A percentile compares a stretch with the other conserved stretches of the same genome.
Evolutionary conservation across 805 yeast species (phyloP).

Genomic region (Ogataea polymorpha): DNA sequence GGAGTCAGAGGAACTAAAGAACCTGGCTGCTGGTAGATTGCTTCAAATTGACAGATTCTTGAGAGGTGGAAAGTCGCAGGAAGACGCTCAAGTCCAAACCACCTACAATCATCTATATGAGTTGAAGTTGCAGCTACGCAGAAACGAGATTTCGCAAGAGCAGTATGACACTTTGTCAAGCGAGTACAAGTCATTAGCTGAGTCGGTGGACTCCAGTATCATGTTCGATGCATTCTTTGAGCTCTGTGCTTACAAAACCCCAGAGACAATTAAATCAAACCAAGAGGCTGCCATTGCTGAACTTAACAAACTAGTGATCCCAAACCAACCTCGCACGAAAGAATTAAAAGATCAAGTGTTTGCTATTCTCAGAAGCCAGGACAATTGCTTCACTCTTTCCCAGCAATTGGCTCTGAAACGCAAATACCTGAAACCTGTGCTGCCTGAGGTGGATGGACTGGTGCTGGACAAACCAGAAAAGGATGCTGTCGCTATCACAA

Average conservation of each 20-base stretch:
- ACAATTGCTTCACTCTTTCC: constrained; percentile 34
- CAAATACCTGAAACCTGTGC: constrained; percentile 51
- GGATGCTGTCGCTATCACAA: constrained; percentile 46
- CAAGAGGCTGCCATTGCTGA: constrained; percentile 20
- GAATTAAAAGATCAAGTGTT: constrained; percentile 41
- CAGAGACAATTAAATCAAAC: constrained; percentile 31
- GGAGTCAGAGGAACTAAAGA: constrained; percentile 26
- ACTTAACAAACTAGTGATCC: constrained; percentile 18
- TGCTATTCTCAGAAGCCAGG: constrained; percentile 39
- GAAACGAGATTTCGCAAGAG: constrained; percentile 34
- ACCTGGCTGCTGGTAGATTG: constrained; percentile 51
- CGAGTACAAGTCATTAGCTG: constrained; percentile 38
- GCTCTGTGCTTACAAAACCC: constrained; percentile 38
- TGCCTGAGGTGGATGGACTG: constrained; percentile 46
- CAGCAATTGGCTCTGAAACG: constrained; percentile 41
- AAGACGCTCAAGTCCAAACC: constrained; percentile 59
- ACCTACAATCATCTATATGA: constrained; percentile 49
- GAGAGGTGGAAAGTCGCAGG: constrained; percentile 53
- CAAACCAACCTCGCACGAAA: constrained; percentile 29
- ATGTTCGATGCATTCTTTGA: constrained; percentile 45
- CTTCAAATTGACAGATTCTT: constrained; percentile 50
- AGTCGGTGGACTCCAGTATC: constrained; percentile 41
- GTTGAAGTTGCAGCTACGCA: constrained; percentile 38
- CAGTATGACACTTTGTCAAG: constrained; percentile 24
- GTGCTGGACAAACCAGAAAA: constrained; percentile 38